phyloP scores from a whole-genome alignment of 495 filamentous ascomycete species.

The Hamigera avellanea region DNA sequence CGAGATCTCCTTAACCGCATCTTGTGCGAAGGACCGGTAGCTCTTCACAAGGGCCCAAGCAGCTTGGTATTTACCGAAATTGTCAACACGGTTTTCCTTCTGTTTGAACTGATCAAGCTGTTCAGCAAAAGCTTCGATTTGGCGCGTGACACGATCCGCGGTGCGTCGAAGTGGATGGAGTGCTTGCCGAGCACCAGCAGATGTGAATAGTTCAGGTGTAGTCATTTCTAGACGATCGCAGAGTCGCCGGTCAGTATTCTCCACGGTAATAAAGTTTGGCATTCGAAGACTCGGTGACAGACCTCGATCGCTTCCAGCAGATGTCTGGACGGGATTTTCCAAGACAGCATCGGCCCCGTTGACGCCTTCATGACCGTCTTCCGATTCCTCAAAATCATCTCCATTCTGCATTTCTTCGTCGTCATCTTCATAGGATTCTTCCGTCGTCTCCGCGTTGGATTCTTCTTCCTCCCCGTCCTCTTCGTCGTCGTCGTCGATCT shows the following conservation, averaged over 20 bases:
- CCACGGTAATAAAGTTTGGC: neutral
- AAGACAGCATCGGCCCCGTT: constrained; percentile 13
- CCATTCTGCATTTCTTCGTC: constrained; percentile 13
- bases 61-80: constrained; percentile 26
- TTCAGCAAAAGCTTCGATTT: constrained; percentile 56
- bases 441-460: constrained; percentile 2
- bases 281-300: neutral
- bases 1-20: constrained; percentile 27
- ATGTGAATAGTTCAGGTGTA: constrained; percentile 34
- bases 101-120: constrained; percentile 48
- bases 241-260: constrained; percentile 9
- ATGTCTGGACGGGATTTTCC: constrained; percentile 10
- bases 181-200: constrained; percentile 35
- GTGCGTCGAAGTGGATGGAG: constrained; percentile 45
- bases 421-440: constrained; percentile 14
- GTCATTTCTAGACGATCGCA: constrained; percentile 8
- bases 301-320: constrained; percentile 9
- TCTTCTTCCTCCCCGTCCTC: constrained; percentile 16
- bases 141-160: constrained; percentile 47
- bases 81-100: constrained; percentile 22
- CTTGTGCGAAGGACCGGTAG: constrained; percentile 29
- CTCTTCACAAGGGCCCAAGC: constrained; percentile 33
- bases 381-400: constrained; percentile 8
- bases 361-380: neutral
- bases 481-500: constrained; percentile 28